These are phyloP conservation scores for Coemansia guatemalensis DNA, from an alignment of 192 early-diverging fungal genomes.

Conservation along the genomic window DNA sequence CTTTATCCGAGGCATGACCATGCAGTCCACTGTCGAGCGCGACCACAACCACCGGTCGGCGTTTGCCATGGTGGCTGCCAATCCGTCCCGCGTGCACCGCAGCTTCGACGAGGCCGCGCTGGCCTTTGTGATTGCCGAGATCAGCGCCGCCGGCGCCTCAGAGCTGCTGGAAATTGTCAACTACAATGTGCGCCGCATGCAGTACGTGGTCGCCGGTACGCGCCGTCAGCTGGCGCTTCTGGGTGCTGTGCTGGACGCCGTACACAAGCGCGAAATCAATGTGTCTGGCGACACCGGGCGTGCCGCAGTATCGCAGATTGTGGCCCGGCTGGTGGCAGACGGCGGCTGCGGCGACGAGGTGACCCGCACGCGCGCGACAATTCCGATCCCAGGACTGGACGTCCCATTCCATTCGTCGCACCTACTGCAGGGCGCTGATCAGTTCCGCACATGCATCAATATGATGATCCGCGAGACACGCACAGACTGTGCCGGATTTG, in stretches of 20 bases:
- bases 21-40: slow-evolving; percentile 90
- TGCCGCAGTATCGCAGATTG: slow-evolving; percentile 46
- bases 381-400: slow-evolving; percentile 89
- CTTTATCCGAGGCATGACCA: slow-evolving; percentile 98
- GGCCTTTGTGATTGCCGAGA: slow-evolving; percentile 58
- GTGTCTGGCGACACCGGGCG: slow-evolving; percentile 29
- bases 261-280: slow-evolving; percentile 62
- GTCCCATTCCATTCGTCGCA: slow-evolving; percentile 97
- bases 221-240: slow-evolving; percentile 74
- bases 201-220: slow-evolving; percentile 94
- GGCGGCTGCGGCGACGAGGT: slow-evolving; percentile 60
- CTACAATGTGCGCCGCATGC: slow-evolving; percentile 94
- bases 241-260: slow-evolving; percentile 76
- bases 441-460: slow-evolving; percentile 83
- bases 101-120: slow-evolving; percentile 78
- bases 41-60: slow-evolving; percentile 77
- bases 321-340: slow-evolving; percentile 53
- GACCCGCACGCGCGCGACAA: slow-evolving; percentile 82
- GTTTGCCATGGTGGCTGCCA: slow-evolving; percentile 94
- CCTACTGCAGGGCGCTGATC: slow-evolving; percentile 81
- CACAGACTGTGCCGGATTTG: slow-evolving; percentile 69
- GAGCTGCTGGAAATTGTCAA: slow-evolving; percentile 90
- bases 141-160: slow-evolving; percentile 61
- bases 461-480: slow-evolving; percentile 76
- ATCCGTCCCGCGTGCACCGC: slow-evolving; percentile 81